Conservation (phyloP, 2,329 filamentous ascomycete species). For the Endocalyx cinctus region DNA sequence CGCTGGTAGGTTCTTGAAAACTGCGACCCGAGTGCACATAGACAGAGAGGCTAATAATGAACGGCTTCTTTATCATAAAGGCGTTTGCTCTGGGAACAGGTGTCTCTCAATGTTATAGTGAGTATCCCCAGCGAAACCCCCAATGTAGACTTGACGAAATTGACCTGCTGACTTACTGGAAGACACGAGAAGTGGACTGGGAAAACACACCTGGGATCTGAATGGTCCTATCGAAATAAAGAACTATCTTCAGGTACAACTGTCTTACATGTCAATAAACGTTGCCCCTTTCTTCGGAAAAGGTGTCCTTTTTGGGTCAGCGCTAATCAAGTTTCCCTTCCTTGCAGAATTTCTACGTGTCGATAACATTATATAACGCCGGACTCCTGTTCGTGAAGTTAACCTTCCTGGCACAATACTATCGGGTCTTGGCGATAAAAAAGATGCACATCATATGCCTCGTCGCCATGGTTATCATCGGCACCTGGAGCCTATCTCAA, state of each 20-base stretch:
- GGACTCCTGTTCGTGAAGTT: slow-evolving; percentile 31
- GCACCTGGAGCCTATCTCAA: slow-evolving; percentile 31
- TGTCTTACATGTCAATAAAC: slow-evolving; percentile 4
- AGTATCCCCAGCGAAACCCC: slow-evolving; percentile 6
- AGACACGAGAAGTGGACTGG: slow-evolving; percentile 20
- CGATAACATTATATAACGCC: slow-evolving; percentile 32
- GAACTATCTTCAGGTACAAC: slow-evolving; percentile 16
- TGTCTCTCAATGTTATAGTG: slow-evolving; percentile 18
- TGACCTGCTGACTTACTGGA: too few species aligned
- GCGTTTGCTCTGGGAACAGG: slow-evolving; percentile 16
- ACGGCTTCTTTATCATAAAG: slow-evolving; percentile 10
- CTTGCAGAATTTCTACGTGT: slow-evolving; percentile 35
- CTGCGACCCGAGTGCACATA: too few species aligned
- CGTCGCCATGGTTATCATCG: slow-evolving; percentile 26
- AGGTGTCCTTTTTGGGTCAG: too few species aligned
- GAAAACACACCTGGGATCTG: slow-evolving; percentile 19
- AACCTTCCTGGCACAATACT: slow-evolving; percentile 34
- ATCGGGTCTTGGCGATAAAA: slow-evolving; percentile 29
- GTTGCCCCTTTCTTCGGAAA: too few species aligned
- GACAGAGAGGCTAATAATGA: slow-evolving; percentile 3
- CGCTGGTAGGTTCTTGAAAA: slow-evolving; percentile 35
- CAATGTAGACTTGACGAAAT: too few species aligned
- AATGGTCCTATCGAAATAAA: slow-evolving; percentile 5
- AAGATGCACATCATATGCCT: slow-evolving; percentile 27
- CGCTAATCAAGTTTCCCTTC: too few species aligned